Percentiles rank a stretch among this genome's conserved stretches.
Conservation (phyloP, 2,329 filamentous ascomycete species). For the Tetracladium maxilliforme region DNA sequence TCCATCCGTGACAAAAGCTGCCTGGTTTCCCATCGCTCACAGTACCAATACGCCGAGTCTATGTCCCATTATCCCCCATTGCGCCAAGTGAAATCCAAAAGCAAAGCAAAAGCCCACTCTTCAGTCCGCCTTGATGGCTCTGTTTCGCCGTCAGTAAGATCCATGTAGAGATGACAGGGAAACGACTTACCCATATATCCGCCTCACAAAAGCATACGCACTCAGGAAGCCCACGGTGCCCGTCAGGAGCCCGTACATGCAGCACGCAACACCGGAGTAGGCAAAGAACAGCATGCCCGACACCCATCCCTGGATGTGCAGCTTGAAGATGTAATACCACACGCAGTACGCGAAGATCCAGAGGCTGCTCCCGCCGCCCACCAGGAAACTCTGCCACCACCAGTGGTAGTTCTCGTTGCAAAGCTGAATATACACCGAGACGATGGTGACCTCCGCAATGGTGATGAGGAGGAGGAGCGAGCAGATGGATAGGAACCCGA, state of each 20-base stretch:
- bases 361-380: slow-evolving; percentile 60
- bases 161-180: background rate
- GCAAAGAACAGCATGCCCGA: slow-evolving; percentile 73
- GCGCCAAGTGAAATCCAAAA: too few species aligned
- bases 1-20: too few species aligned
- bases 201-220: slow-evolving; percentile 69
- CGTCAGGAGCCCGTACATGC: slow-evolving; percentile 66
- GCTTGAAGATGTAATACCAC: slow-evolving; percentile 71
- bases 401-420: slow-evolving; percentile 80
- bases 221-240: slow-evolving; percentile 77
- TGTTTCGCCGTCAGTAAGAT: too few species aligned
- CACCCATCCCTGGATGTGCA: slow-evolving; percentile 69
- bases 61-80: too few species aligned
- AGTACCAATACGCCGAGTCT: too few species aligned
- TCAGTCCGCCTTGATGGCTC: too few species aligned
- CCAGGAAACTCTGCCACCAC: slow-evolving; percentile 83
- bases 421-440: slow-evolving; percentile 69
- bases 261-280: slow-evolving; percentile 71
- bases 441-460: slow-evolving; percentile 70
- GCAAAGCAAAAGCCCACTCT: too few species aligned
- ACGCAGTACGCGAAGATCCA: slow-evolving; percentile 76
- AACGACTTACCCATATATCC: slow-evolving; percentile 59
- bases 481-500: slow-evolving; percentile 69
- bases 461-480: slow-evolving; percentile 59
- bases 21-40: too few species aligned